Evolutionary conservation across 1,284 basidiomycete species (phyloP).

Genomic region (Microbotryum scabiosae): DNA sequence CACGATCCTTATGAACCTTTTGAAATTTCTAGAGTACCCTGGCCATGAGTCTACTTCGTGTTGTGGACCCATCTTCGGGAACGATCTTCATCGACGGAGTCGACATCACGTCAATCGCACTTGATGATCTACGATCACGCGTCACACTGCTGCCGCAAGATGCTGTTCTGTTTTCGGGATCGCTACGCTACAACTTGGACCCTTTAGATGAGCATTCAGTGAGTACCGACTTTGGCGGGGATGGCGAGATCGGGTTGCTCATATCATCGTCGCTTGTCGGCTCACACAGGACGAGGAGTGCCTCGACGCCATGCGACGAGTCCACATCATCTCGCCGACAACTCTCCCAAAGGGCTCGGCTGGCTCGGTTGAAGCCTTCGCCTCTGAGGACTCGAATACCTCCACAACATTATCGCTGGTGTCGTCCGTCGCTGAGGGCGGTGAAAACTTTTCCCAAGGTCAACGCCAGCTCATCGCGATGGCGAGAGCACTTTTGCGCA

Average conservation of each 20-base stretch:
- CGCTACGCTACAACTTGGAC: slow-evolving; percentile 73
- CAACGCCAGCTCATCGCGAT: slow-evolving; percentile 40
- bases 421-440: slow-evolving; percentile 38
- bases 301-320: slow-evolving; percentile 37
- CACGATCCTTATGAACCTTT: slow-evolving; percentile 22
- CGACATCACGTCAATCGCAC: slow-evolving; percentile 54
- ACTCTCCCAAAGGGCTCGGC: not conserved
- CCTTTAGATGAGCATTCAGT: slow-evolving; percentile 64
- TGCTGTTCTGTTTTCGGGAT: slow-evolving; percentile 74
- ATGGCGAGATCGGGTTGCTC: not conserved
- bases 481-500: slow-evolving; percentile 38
- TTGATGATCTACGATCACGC: slow-evolving; percentile 24
- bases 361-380: not conserved
- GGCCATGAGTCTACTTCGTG: slow-evolving; percentile 75
- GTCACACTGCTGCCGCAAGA: slow-evolving; percentile 42
- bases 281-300: slow-evolving; percentile 13
- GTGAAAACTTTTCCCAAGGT: slow-evolving; percentile 39
- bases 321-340: slow-evolving; percentile 42
- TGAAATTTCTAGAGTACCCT: slow-evolving; percentile 50
- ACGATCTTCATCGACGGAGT: slow-evolving; percentile 72
- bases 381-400: not conserved
- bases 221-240: not conserved
- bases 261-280: not conserved
- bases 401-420: slow-evolving; percentile 23
- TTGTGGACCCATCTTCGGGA: slow-evolving; percentile 73